A percentile compares a stretch with the other conserved stretches of the same genome.
Conservation (phyloP, 345 rosid genomes). For the Streptanthus diversifolius region DNA sequence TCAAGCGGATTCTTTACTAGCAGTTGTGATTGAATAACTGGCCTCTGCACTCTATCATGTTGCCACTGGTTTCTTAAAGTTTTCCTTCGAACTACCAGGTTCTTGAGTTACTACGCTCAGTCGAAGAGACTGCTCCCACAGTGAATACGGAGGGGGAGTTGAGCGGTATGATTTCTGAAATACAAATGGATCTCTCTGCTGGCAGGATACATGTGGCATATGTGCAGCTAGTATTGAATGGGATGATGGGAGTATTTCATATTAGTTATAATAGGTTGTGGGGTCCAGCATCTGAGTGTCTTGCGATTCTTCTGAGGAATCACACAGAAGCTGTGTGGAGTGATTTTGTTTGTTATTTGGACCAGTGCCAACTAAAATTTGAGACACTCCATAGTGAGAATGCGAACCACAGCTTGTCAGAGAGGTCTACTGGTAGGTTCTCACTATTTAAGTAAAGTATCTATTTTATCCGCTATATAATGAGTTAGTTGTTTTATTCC, state of each 20-base stretch:
- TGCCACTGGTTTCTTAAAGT: background rate
- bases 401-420: slow-evolving; percentile 34
- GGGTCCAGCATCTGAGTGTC: slow-evolving; percentile 72
- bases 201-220: slow-evolving; percentile 61
- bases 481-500: background rate
- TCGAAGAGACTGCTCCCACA: slow-evolving; percentile 67
- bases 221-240: slow-evolving; percentile 58
- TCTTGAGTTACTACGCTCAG: slow-evolving; percentile 54
- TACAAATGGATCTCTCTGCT: slow-evolving; percentile 59
- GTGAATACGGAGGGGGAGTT: slow-evolving; percentile 62
- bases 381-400: slow-evolving; percentile 37
- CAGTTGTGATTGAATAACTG: background rate
- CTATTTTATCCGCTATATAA: slow-evolving; percentile 1
- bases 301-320: slow-evolving; percentile 54
- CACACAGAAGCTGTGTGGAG: slow-evolving; percentile 59
- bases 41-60: slow-evolving; percentile 5
- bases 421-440: slow-evolving; percentile 48
- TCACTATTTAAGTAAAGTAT: slow-evolving; percentile 10
- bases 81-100: slow-evolving; percentile 50
- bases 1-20: slow-evolving; percentile 4
- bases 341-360: slow-evolving; percentile 49
- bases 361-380: slow-evolving; percentile 43
- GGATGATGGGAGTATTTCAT: slow-evolving; percentile 69
- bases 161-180: slow-evolving; percentile 48
- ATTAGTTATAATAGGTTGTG: slow-evolving; percentile 63